Evolutionary conservation across 2,329 filamentous ascomycete genomes (phyloP).

Genomic region (Fusarium newnesense): DNA sequence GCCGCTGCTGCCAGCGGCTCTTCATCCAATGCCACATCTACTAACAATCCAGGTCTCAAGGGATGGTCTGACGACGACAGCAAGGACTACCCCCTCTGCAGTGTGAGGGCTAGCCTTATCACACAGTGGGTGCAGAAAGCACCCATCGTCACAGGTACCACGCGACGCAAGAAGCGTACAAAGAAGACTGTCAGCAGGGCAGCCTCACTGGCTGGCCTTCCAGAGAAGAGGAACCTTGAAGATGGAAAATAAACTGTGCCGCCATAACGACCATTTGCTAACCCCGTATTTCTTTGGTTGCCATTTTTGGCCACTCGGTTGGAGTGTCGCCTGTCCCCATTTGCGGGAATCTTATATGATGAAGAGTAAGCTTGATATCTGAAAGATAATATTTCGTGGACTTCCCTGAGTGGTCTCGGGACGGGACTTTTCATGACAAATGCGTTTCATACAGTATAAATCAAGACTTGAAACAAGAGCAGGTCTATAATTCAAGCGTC

Average conservation of each 20-base stretch:
- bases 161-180: slow-evolving; percentile 52
- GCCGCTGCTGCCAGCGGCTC: background rate
- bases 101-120: slow-evolving; percentile 75
- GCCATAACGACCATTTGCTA: background rate
- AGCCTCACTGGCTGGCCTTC: slow-evolving; percentile 13
- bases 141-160: slow-evolving; percentile 53
- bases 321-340: background rate
- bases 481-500: slow-evolving; percentile 21
- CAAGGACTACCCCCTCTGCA: slow-evolving; percentile 75
- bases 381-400: background rate
- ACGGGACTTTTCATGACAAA: background rate
- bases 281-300: background rate
- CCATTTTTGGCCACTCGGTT: background rate
- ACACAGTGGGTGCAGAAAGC: slow-evolving; percentile 75
- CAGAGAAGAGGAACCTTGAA: slow-evolving; percentile 20
- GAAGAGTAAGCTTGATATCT: background rate
- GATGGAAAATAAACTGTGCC: background rate
- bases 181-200: slow-evolving; percentile 37
- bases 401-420: background rate
- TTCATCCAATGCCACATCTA: background rate
- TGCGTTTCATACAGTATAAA: slow-evolving; percentile 3
- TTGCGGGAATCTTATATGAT: background rate
- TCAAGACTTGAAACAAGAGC: slow-evolving; percentile 7
- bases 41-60: slow-evolving; percentile 49
- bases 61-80: slow-evolving; percentile 73